Conservation (phyloP, 768 basidiomycete species). For the Harrya chromipes region DNA sequence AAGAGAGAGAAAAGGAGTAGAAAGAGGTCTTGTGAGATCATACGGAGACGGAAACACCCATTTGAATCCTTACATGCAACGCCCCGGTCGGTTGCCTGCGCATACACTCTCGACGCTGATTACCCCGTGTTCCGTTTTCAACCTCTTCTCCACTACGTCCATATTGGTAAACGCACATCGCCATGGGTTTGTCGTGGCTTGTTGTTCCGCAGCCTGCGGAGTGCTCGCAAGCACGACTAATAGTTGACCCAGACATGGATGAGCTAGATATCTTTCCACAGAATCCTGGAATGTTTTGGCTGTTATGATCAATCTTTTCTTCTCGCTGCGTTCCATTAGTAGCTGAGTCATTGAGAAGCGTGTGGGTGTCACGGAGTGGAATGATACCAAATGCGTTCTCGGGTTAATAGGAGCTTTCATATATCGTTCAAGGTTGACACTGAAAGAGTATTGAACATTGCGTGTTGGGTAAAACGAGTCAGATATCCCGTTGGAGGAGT, state of each 20-base stretch:
- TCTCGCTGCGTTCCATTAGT: slow-evolving; percentile 8
- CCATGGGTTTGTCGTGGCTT: slow-evolving; percentile 1
- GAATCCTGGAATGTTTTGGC: slow-evolving; percentile 11
- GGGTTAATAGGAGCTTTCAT: slow-evolving; percentile 17
- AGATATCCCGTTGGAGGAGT: neutral
- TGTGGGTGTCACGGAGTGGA: slow-evolving; percentile 10
- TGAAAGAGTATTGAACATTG: neutral
- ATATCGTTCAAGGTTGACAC: slow-evolving; percentile 17
- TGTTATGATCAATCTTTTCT: slow-evolving; percentile 10
- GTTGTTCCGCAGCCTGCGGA: neutral
- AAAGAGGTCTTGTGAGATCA: no score
- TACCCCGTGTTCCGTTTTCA: slow-evolving; percentile 4
- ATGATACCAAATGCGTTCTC: slow-evolving; percentile 18
- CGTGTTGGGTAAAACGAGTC: neutral
- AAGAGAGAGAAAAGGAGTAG: neutral
- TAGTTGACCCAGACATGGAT: slow-evolving; percentile 17
- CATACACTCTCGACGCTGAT: slow-evolving; percentile 1
- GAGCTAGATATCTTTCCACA: slow-evolving; percentile 6
- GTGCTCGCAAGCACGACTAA: neutral
- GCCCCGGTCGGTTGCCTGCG: slow-evolving; percentile 13
- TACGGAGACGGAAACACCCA: neutral
- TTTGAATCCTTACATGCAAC: slow-evolving; percentile 4
- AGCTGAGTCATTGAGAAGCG: slow-evolving; percentile 16
- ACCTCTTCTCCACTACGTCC: slow-evolving; percentile 9
- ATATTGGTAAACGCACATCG: slow-evolving; percentile 11